Evolutionary conservation across 2,329 filamentous ascomycete genomes (phyloP).

Genomic region (Penicillium brevicompactum): DNA sequence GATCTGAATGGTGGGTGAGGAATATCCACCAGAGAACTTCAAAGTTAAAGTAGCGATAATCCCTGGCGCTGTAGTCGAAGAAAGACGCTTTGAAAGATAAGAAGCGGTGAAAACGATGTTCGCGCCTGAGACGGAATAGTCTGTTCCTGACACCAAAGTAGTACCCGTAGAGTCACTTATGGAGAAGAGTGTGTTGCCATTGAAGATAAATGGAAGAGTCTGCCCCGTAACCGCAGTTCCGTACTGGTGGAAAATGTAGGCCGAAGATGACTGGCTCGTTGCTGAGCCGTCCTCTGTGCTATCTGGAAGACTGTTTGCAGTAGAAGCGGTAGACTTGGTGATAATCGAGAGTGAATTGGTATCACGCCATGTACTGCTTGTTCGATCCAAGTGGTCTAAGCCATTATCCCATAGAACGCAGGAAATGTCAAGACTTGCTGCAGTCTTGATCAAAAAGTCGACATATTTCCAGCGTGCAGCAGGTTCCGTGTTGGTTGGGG

Average conservation of each 20-base stretch:
- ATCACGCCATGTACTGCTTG: constrained; percentile 54
- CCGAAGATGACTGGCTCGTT: constrained; percentile 52
- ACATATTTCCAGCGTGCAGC: constrained; percentile 62
- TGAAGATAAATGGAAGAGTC: constrained; percentile 54
- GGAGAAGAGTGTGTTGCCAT: constrained; percentile 55
- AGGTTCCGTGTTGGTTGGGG: constrained; percentile 53
- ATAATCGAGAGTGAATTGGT: constrained; percentile 52
- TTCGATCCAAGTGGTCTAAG: constrained; percentile 56
- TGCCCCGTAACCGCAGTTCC: constrained; percentile 48
- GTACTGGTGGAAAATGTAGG: constrained; percentile 58
- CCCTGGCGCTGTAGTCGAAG: constrained; percentile 45
- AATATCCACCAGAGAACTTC: constrained; percentile 53
- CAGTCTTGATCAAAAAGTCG: constrained; percentile 55
- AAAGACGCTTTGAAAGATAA: constrained; percentile 52
- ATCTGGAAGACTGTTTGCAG: constrained; percentile 54
- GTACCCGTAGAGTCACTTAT: constrained; percentile 43
- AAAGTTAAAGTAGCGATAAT: constrained; percentile 55
- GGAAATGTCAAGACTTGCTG: constrained; percentile 53
- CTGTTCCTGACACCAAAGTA: constrained; percentile 38
- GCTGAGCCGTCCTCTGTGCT: constrained; percentile 53
- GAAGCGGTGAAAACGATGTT: constrained; percentile 51
- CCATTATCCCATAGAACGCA: constrained; percentile 64
- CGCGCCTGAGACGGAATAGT: constrained; percentile 52
- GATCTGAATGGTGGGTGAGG: constrained; percentile 50
- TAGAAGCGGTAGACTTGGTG: constrained; percentile 46